phyloP scores from a whole-genome alignment of 1,139 yeast species.

The Debaryomyces fabryi region DNA sequence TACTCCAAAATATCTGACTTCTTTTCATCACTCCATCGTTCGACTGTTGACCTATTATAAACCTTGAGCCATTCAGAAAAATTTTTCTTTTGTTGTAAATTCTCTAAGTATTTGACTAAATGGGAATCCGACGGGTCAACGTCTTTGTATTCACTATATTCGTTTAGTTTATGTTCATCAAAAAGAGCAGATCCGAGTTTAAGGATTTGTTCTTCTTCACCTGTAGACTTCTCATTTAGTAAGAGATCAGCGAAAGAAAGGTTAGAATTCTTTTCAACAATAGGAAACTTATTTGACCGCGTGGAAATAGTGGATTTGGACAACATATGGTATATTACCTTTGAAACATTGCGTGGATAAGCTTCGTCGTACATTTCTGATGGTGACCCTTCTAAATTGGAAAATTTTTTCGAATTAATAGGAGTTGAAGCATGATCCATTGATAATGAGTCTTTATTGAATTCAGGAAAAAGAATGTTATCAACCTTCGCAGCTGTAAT shows the following conservation, averaged over 20 bases:
- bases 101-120: slow-evolving; percentile 23
- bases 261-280: slow-evolving; percentile 20
- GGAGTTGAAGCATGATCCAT: slow-evolving; percentile 28
- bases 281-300: slow-evolving; percentile 32
- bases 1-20: slow-evolving; percentile 45
- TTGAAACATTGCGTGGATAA: slow-evolving; percentile 23
- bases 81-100: slow-evolving; percentile 39
- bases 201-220: slow-evolving; percentile 17
- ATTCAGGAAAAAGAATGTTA: slow-evolving; percentile 56
- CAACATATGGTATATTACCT: slow-evolving; percentile 24
- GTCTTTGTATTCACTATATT: slow-evolving; percentile 11
- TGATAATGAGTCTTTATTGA: slow-evolving; percentile 31
- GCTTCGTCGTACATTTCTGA: slow-evolving; percentile 16
- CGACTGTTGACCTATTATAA: slow-evolving; percentile 24
- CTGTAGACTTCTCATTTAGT: slow-evolving; percentile 15
- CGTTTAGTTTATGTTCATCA: slow-evolving; percentile 16
- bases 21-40: slow-evolving; percentile 18
- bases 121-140: slow-evolving; percentile 27
- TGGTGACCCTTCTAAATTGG: slow-evolving; percentile 11
- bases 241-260: slow-evolving; percentile 30
- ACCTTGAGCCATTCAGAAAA: slow-evolving; percentile 45
- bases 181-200: slow-evolving; percentile 25
- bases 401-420: slow-evolving; percentile 17
- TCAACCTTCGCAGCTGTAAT: slow-evolving; percentile 44
- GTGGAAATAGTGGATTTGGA: slow-evolving; percentile 21